These are phyloP conservation scores for Boletus fagicola DNA, from an alignment of 768 basidiomycete species.

Conservation along the genomic window DNA sequence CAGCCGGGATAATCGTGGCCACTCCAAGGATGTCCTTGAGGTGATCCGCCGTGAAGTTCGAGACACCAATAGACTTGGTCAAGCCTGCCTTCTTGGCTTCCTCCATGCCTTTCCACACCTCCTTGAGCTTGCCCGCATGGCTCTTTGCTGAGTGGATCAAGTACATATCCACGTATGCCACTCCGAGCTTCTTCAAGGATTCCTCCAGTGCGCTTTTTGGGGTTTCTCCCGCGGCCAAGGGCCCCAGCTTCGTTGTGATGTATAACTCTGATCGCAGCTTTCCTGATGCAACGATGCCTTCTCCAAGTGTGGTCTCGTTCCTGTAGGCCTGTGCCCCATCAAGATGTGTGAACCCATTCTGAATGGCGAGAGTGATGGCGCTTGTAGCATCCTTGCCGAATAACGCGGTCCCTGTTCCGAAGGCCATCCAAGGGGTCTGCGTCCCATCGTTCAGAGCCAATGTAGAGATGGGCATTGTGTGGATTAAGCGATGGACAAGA, in stretches of 20 bases:
- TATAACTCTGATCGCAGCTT: slow-evolving; percentile 55
- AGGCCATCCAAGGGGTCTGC: slow-evolving; percentile 54
- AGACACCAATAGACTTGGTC: slow-evolving; percentile 48
- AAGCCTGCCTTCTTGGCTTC: slow-evolving; percentile 45
- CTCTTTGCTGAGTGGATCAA: slow-evolving; percentile 51
- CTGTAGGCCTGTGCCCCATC: slow-evolving; percentile 62
- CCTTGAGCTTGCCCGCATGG: slow-evolving; percentile 43
- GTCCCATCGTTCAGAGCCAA: slow-evolving; percentile 56
- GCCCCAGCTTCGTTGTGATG: slow-evolving; percentile 56
- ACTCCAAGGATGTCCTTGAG: slow-evolving; percentile 44
- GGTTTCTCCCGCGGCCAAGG: slow-evolving; percentile 38
- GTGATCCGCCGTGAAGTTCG: slow-evolving; percentile 48
- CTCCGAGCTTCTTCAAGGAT: slow-evolving; percentile 54
- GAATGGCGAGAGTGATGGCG: slow-evolving; percentile 46
- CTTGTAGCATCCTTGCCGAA: slow-evolving; percentile 41
- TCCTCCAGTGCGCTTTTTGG: slow-evolving; percentile 48
- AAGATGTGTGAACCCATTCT: slow-evolving; percentile 57
- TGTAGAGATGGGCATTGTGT: slow-evolving; percentile 28
- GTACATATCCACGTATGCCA: slow-evolving; percentile 62
- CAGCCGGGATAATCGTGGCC: slow-evolving; percentile 46
- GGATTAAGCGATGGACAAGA: slow-evolving; percentile 8
- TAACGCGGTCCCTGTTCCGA: slow-evolving; percentile 61
- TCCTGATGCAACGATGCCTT: slow-evolving; percentile 48
- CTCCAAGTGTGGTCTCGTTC: slow-evolving; percentile 55
- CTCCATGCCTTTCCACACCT: slow-evolving; percentile 63